phyloP scores from a whole-genome alignment of 441 rosid genomes.

The Omphalea diandra region DNA sequence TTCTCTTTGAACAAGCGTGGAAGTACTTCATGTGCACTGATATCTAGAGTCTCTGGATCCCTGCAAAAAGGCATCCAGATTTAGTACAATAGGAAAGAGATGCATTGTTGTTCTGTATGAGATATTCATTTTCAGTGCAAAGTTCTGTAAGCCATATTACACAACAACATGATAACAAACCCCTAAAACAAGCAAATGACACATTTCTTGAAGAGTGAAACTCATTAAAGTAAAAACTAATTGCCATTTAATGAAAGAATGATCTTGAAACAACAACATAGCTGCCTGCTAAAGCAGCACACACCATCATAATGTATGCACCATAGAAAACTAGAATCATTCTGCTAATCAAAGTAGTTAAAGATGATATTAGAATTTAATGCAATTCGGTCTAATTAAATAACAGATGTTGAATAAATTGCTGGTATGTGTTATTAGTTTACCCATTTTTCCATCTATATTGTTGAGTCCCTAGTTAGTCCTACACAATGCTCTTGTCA shows the following conservation, averaged over 20 bases:
- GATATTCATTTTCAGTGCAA: neutral
- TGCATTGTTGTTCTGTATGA: neutral
- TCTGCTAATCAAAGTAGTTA: neutral
- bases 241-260: neutral
- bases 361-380: neutral
- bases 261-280: neutral
- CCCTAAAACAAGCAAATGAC: neutral
- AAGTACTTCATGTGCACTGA: constrained; percentile 69
- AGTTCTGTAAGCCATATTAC: neutral
- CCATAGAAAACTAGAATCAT: neutral
- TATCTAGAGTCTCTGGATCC: constrained; percentile 80
- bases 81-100: constrained; percentile 8
- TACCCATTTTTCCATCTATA: too few species aligned
- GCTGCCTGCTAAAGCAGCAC: neutral
- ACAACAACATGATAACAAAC: neutral
- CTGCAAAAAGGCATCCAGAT: constrained; percentile 26
- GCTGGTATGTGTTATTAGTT: neutral
- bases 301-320: neutral
- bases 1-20: constrained; percentile 81
- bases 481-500: too few species aligned
- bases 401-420: neutral
- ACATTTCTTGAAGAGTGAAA: neutral
- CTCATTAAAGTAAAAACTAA: neutral
- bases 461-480: too few species aligned
- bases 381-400: too few species aligned